A percentile compares a stretch with the other conserved stretches of the same genome.
phyloP scores from a whole-genome alignment of 2,329 filamentous ascomycete genomes.

The Pestalotiopsis fici region DNA sequence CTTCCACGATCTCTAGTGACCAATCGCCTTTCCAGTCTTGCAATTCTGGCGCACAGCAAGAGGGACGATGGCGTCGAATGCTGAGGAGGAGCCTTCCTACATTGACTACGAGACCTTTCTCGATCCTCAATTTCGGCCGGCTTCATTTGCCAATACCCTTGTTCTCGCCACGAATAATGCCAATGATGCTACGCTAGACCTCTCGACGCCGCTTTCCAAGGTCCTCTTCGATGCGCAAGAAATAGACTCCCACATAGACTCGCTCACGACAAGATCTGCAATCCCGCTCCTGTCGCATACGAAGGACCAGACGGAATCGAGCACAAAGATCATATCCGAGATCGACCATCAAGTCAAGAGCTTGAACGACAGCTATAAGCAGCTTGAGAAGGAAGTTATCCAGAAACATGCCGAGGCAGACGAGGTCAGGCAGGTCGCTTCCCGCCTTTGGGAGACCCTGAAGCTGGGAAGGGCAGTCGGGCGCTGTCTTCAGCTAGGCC shows the following conservation, averaged over 20 bases:
- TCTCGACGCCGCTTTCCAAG: slow-evolving; percentile 88
- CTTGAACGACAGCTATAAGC: slow-evolving; percentile 81
- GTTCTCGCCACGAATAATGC: slow-evolving; percentile 91
- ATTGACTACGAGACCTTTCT: slow-evolving; percentile 96
- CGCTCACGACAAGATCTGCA: slow-evolving; percentile 81
- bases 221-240: slow-evolving; percentile 97
- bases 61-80: slow-evolving; percentile 30
- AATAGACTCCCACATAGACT: slow-evolving; percentile 93
- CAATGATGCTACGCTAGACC: slow-evolving; percentile 85
- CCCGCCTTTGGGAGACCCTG: slow-evolving; percentile 79
- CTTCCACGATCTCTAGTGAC: not conserved
- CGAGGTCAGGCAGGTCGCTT: slow-evolving; percentile 75
- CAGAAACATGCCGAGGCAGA: slow-evolving; percentile 85
- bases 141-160: slow-evolving; percentile 83
- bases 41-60: not conserved
- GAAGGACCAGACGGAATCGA: slow-evolving; percentile 70
- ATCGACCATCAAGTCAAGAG: slow-evolving; percentile 79
- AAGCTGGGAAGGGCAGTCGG: slow-evolving; percentile 75
- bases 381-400: slow-evolving; percentile 84
- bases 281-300: slow-evolving; percentile 81
- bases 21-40: not conserved
- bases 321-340: slow-evolving; percentile 70
- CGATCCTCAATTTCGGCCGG: slow-evolving; percentile 76
- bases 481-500: slow-evolving; percentile 76
- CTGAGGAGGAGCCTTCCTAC: slow-evolving; percentile 72